Evolutionary conservation across 352 stramenopile genomes (phyloP).

Genomic region (Phytophthora cactorum): DNA sequence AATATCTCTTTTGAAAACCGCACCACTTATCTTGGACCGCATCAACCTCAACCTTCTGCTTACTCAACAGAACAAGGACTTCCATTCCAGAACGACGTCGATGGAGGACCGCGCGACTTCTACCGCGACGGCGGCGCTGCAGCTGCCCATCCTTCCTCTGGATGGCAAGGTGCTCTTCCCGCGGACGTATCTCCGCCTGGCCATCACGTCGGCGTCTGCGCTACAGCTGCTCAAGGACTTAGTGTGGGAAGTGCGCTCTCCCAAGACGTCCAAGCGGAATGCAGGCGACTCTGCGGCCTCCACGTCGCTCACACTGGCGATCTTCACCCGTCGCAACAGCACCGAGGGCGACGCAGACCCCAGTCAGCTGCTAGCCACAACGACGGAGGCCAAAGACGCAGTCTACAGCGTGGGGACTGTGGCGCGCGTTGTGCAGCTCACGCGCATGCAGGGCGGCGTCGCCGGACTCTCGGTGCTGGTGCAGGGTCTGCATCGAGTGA

Average conservation of each 20-base stretch:
- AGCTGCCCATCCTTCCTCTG: slow-evolving; percentile 72
- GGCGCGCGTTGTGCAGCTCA: slow-evolving; percentile 79
- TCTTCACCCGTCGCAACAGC: slow-evolving; percentile 64
- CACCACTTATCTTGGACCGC: neutral
- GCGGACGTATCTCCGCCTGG: slow-evolving; percentile 73
- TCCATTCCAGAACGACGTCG: slow-evolving; percentile 30
- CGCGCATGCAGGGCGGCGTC: slow-evolving; percentile 57
- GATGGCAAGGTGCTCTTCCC: slow-evolving; percentile 80
- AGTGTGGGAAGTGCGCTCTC: slow-evolving; percentile 73
- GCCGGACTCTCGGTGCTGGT: slow-evolving; percentile 72
- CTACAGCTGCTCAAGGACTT: slow-evolving; percentile 83
- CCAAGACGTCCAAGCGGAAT: slow-evolving; percentile 44
- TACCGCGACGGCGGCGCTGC: slow-evolving; percentile 33
- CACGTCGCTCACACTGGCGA: slow-evolving; percentile 58
- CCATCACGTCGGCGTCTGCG: slow-evolving; percentile 63
- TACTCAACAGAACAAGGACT: slow-evolving; percentile 15
- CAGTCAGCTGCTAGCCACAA: slow-evolving; percentile 23
- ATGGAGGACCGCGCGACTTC: slow-evolving; percentile 34
- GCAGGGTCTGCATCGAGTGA: slow-evolving; percentile 63
- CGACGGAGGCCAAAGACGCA: slow-evolving; percentile 29
- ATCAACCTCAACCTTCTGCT: slow-evolving; percentile 6
- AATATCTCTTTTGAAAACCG: neutral
- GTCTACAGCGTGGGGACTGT: slow-evolving; percentile 69
- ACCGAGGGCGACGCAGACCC: slow-evolving; percentile 23
- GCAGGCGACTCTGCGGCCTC: slow-evolving; percentile 19